Evolutionary conservation across 1,139 yeast genomes (phyloP).

Genomic region (Yamadazyma conglobata): DNA sequence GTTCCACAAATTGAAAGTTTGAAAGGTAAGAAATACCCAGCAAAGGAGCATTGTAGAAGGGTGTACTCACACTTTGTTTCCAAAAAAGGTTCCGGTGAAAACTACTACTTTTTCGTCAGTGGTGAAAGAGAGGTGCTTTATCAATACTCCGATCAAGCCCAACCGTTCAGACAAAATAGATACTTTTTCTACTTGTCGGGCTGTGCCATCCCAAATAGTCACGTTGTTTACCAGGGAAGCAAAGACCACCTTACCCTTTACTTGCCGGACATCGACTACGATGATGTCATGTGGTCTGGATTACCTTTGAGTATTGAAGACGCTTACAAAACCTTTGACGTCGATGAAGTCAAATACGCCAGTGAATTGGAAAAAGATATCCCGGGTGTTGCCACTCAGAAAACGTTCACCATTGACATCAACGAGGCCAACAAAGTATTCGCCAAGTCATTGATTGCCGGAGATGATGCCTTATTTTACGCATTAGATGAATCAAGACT

Average conservation of each 20-base stretch:
- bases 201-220: slow-evolving; percentile 76
- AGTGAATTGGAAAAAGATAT: slow-evolving; percentile 26
- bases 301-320: slow-evolving; percentile 68
- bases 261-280: slow-evolving; percentile 78
- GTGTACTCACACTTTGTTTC: slow-evolving; percentile 44
- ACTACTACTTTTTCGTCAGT: slow-evolving; percentile 51
- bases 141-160: slow-evolving; percentile 77
- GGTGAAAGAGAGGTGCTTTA: slow-evolving; percentile 62
- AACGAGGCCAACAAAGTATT: slow-evolving; percentile 34
- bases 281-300: slow-evolving; percentile 97
- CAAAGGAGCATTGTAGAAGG: slow-evolving; percentile 60
- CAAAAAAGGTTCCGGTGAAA: slow-evolving; percentile 16
- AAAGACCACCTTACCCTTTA: slow-evolving; percentile 63
- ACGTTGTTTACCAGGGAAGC: slow-evolving; percentile 55
- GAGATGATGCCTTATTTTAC: slow-evolving; percentile 51
- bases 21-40: slow-evolving; percentile 60
- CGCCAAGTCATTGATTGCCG: slow-evolving; percentile 30
- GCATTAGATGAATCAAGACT: slow-evolving; percentile 86
- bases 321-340: slow-evolving; percentile 66
- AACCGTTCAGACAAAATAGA: slow-evolving; percentile 82
- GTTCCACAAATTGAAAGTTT: slow-evolving; percentile 15
- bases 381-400: slow-evolving; percentile 1
- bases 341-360: slow-evolving; percentile 72
- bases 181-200: slow-evolving; percentile 88
- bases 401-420: slow-evolving; percentile 41